Evolutionary conservation across 345 rosid genomes (phyloP), one percentile per base, ranked within the genome.

Genomic region (Mangifera indica): DNA sequence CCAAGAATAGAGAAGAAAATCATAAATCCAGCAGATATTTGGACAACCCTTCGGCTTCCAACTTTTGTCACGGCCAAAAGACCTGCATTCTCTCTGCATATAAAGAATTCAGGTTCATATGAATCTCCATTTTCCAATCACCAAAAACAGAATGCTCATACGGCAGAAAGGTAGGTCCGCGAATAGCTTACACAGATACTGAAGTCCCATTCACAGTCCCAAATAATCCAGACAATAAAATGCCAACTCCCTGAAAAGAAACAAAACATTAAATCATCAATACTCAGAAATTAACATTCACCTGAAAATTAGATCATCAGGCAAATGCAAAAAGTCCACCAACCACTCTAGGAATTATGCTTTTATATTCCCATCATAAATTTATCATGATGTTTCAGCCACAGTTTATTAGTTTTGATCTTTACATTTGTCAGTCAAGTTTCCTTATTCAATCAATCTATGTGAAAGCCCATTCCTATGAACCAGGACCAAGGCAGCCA

Each of bases 1-100:
- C 98, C 99, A 44, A 95, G 93, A 83, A 95, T 73, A 10, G 99
- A 91, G 86, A 95, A 95, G 84, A 95, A 95, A 72, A 95, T 84
- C 99, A 95, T 92, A 83, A 95, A 95, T 54, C 96, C 98, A 72
- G 99, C 98, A 10, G 99, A 83, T 75, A 95, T 91, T 83, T 92
- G 93, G 61, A 92, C 98, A 83, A 92, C 97, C 77, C 98, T 90
- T 42, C 99, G 78, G 80, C 99, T 95, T 66, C 98, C 99, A 74
- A 95, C 90, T 75, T 82, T 81, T 26, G 99, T 95, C 77, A 95
- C 80, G 58, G 88, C 99, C 81, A 95, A 74, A 67, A 95, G 87
- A 72, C 99, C 97, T 3, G 93, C 93, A 83, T 95, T 95, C 82
- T 95, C 98, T 37, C 99, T 95, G 85, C 70, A 74, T 6, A 67